A percentile compares a stretch with the other conserved stretches of the same genome.
phyloP scores from a whole-genome alignment of 345 rosid genomes.

The Camelina neglecta region DNA sequence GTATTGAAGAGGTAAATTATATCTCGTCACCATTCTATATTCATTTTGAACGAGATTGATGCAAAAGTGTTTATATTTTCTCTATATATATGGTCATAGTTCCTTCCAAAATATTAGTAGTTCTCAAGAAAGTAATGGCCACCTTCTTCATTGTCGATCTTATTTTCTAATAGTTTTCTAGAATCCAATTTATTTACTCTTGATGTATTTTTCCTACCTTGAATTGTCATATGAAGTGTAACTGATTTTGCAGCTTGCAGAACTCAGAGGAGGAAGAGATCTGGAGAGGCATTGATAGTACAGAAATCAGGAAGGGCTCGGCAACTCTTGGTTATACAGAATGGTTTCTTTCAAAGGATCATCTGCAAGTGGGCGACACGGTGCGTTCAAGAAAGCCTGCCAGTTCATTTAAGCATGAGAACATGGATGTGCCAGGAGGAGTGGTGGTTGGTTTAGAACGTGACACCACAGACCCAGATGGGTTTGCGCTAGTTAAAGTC shows the following conservation, averaged over 20 bases:
- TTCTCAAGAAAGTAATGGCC: neutral
- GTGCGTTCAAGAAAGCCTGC: constrained; percentile 89
- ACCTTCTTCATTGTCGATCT: neutral
- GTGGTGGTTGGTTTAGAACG: constrained; percentile 74
- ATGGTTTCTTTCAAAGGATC: constrained; percentile 87
- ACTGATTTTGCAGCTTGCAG: constrained; percentile 61
- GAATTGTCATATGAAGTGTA: constrained; percentile 26
- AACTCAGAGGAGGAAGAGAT: constrained; percentile 56
- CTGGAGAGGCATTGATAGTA: constrained; percentile 56
- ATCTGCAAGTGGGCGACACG: constrained; percentile 67
- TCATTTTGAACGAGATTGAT: constrained; percentile 6
- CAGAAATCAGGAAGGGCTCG: constrained; percentile 48
- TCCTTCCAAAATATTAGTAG: neutral
- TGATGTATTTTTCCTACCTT: constrained; percentile 15
- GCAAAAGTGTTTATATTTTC: neutral
- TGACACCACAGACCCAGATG: constrained; percentile 55
- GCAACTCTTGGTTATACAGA: constrained; percentile 59
- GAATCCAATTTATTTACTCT: neutral
- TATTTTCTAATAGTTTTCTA: neutral
- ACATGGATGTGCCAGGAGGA: constrained; percentile 88
- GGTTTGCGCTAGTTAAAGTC: constrained; percentile 81
- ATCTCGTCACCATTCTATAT: neutral
- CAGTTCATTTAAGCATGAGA: constrained; percentile 61
- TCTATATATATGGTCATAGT: neutral
- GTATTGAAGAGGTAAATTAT: constrained; percentile 65